Evolutionary conservation across 2,329 filamentous ascomycete species (phyloP).

Genomic region (Macroventuria anomochaeta): DNA sequence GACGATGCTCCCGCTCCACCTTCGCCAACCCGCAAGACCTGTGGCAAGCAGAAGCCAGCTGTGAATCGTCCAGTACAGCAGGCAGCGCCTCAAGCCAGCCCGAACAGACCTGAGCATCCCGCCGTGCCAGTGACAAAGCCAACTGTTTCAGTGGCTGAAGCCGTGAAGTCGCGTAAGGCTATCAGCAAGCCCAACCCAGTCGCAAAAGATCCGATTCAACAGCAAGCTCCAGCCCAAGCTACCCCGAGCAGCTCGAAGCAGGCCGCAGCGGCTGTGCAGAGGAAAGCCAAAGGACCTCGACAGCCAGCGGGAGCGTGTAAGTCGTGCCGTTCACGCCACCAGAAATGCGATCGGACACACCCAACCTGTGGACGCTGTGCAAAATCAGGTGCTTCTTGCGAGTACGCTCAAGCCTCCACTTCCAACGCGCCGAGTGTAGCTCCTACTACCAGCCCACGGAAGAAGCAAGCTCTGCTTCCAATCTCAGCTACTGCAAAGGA

Average conservation of each 20-base stretch:
- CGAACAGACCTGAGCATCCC: neutral
- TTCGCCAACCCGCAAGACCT: neutral
- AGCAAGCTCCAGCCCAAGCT: neutral
- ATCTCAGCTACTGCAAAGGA: neutral
- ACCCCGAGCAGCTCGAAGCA: neutral
- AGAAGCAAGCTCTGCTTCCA: neutral
- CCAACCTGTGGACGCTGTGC: constrained; percentile 74
- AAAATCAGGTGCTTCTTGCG: constrained; percentile 47
- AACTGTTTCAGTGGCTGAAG: neutral
- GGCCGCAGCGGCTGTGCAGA: neutral
- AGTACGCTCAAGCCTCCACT: neutral
- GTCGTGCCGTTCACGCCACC: constrained; percentile 38
- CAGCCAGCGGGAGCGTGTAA: constrained; percentile 10
- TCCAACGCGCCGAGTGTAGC: no score
- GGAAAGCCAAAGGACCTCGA: constrained; percentile 1
- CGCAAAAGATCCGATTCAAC: neutral
- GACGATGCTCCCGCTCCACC: neutral
- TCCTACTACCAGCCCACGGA: neutral
- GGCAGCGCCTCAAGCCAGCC: neutral
- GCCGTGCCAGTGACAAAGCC: neutral
- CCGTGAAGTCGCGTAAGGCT: neutral
- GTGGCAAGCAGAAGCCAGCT: constrained; percentile 4
- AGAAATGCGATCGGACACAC: constrained; percentile 69
- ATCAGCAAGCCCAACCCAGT: constrained; percentile 1
- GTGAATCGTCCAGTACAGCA: neutral